Evolutionary conservation across 148 eudicot genomes (phyloP).

Genomic region (Diospyros kaki): DNA sequence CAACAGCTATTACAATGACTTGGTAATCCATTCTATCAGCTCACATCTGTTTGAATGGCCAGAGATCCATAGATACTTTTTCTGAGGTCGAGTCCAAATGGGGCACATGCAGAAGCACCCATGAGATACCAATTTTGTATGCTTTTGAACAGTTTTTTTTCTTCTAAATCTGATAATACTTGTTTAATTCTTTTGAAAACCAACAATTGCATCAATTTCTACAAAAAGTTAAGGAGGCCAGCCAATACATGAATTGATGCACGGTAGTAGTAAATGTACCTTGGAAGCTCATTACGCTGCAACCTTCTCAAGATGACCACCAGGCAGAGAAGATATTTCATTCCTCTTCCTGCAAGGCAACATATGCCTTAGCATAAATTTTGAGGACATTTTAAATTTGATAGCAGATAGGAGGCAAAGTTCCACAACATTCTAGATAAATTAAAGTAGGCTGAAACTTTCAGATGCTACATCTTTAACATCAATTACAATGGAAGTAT

Average conservation of each 20-base stretch:
- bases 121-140: too few species aligned
- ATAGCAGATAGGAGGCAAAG: neutral
- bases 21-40: too few species aligned
- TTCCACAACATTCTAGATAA: neutral
- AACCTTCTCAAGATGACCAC: slow-evolving; percentile 16
- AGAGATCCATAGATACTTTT: too few species aligned
- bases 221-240: too few species aligned
- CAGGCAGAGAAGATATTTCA: slow-evolving; percentile 17
- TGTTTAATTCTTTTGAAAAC: too few species aligned
- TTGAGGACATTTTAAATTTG: slow-evolving; percentile 8
- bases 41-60: too few species aligned
- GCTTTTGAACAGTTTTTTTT: too few species aligned
- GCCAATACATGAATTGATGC: neutral
- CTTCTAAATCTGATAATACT: too few species aligned
- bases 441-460: neutral
- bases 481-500: neutral
- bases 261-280: slow-evolving; percentile 6
- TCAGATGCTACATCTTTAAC: neutral
- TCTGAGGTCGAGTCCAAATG: too few species aligned
- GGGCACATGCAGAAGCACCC: too few species aligned
- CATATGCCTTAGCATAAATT: neutral
- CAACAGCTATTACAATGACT: too few species aligned
- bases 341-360: slow-evolving; percentile 35
- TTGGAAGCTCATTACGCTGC: slow-evolving; percentile 15
- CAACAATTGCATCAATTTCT: too few species aligned